These are phyloP conservation scores for Corylus heterophylla DNA, from an alignment of 306 rosid genomes.

Conservation along the genomic window DNA sequence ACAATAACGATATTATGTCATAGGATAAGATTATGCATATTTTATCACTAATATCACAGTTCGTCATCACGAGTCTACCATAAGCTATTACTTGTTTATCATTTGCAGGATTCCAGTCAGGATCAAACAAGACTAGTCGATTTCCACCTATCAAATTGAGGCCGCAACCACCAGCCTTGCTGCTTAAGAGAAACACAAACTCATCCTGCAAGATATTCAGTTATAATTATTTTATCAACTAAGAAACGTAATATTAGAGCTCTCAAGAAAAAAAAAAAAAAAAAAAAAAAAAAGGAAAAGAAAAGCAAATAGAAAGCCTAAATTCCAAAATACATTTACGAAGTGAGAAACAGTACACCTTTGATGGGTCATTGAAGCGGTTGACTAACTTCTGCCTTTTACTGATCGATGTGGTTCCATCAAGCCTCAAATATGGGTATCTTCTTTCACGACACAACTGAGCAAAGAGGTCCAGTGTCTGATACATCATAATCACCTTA, in stretches of 20 bases:
- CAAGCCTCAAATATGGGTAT: conserved; percentile 93
- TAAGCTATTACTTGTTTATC: conserved; percentile 79
- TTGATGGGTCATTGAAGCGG: conserved; percentile 73
- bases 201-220: conserved; percentile 64
- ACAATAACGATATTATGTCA: conserved; percentile 1
- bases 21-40: conserved; percentile 10
- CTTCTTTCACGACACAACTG: conserved; percentile 93
- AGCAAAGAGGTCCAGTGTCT: conserved; percentile 95
- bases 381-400: conserved; percentile 94
- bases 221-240: conserved; percentile 8
- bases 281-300: conserved; percentile 10
- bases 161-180: conserved; percentile 99
- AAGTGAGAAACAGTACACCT: conserved; percentile 43
- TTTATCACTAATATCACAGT: conserved; percentile 10
- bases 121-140: conserved; percentile 92
- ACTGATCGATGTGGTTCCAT: conserved; percentile 86
- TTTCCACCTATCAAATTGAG: conserved; percentile 97
- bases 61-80: conserved; percentile 15
- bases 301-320: conserved; percentile 15
- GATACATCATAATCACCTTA: conserved; percentile 36
- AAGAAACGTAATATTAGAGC: conserved; percentile 1
- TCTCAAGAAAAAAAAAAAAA: background rate
- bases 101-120: conserved; percentile 99
- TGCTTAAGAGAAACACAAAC: conserved; percentile 91
- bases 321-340: background rate